Evolutionary conservation across 192 early-diverging fungal species (phyloP).

Genomic region (Dissophora globulifera): DNA sequence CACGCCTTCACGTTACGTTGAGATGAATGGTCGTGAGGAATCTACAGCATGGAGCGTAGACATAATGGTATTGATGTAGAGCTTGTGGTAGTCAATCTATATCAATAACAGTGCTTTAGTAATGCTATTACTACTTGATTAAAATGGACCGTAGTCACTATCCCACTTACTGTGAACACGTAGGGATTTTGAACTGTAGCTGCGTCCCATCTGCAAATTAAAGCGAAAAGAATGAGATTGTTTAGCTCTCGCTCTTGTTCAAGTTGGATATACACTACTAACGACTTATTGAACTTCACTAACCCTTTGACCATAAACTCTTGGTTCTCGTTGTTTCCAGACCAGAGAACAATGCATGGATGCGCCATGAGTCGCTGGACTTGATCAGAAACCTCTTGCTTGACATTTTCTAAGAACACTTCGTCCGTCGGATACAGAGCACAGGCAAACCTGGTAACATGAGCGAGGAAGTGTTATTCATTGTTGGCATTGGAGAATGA

Average conservation of each 20-base stretch:
- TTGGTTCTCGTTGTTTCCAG: conserved; percentile 70
- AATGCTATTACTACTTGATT: no score
- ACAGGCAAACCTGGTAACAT: conserved; percentile 64
- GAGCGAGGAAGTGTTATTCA: no score
- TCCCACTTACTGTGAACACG: conserved; percentile 24
- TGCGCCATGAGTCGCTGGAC: conserved; percentile 58
- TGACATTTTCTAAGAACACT: conserved; percentile 56
- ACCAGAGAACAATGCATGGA: conserved; percentile 62
- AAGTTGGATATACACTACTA: no score
- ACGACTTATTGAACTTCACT: no score
- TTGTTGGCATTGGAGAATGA: no score
- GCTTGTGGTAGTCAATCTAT: conserved; percentile 42
- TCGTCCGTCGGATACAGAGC: conserved; percentile 60
- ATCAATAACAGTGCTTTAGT: not conserved
- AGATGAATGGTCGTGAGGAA: conserved; percentile 22
- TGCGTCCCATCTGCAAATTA: conserved; percentile 25
- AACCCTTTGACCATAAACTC: conserved; percentile 59
- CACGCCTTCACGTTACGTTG: conserved; percentile 17
- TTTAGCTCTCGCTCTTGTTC: not conserved
- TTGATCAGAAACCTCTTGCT: conserved; percentile 50
- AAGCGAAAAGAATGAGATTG: not conserved
- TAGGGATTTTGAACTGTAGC: conserved; percentile 22
- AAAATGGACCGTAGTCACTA: no score
- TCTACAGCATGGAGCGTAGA: conserved; percentile 4
- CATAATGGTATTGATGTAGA: conserved; percentile 39